Conservation (phyloP, 2,329 filamentous ascomycete genomes). For the Sclerotinia minor region DNA sequence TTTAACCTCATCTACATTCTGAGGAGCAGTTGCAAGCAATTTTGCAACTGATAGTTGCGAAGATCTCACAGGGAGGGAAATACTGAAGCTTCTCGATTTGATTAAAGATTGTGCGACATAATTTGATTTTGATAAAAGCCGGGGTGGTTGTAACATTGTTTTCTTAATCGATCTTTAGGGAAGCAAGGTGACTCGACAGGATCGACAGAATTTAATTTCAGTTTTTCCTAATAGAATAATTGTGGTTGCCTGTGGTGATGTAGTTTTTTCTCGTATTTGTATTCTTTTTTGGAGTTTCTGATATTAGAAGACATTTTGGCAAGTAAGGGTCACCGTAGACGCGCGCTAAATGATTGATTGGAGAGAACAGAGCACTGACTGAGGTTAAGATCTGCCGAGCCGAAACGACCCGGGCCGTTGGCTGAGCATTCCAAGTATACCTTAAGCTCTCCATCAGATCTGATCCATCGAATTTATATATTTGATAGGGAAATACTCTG, state of each 20-base stretch:
- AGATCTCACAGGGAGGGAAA: constrained; percentile 12
- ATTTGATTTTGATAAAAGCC: constrained; percentile 19
- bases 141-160: constrained; percentile 21
- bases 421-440: background rate
- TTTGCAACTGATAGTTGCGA: constrained; percentile 50
- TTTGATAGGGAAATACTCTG: too few species aligned
- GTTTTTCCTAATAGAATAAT: background rate
- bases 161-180: constrained; percentile 11
- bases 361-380: background rate
- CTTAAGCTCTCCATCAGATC: background rate
- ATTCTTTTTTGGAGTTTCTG: constrained; percentile 5
- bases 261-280: background rate
- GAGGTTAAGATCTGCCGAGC: constrained; percentile 8
- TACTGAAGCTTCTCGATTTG: constrained; percentile 7
- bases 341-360: constrained; percentile 10
- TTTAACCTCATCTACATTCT: constrained; percentile 51
- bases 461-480: background rate
- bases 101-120: background rate
- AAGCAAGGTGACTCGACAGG: background rate
- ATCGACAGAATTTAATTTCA: constrained; percentile 10
- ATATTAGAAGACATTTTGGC: constrained; percentile 17
- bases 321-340: constrained; percentile 2
- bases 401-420: constrained; percentile 19
- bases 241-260: constrained; percentile 10
- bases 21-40: constrained; percentile 55